A percentile compares a stretch with the other conserved stretches of the same genome.
Conservation (phyloP, 2,329 filamentous ascomycete species). For the Raffaelea albimanens region DNA sequence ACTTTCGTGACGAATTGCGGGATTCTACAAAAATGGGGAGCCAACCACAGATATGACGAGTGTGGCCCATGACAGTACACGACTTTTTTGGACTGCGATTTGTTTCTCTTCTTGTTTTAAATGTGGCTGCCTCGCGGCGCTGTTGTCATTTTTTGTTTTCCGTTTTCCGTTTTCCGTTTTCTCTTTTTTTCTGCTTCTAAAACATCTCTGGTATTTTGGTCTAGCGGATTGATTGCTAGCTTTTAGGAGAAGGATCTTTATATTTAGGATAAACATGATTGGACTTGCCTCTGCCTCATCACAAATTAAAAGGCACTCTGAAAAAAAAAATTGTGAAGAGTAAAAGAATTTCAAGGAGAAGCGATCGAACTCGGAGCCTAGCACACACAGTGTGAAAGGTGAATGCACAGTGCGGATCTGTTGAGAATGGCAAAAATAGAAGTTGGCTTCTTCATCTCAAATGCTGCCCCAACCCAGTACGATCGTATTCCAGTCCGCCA, state of each 20-base stretch:
- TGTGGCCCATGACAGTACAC: background rate
- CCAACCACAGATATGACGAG: background rate
- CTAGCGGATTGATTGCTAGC: background rate
- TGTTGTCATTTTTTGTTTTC: background rate
- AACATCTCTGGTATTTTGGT: no score
- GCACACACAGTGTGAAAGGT: no score
- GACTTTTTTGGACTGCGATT: background rate
- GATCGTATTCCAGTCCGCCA: constrained; percentile 62
- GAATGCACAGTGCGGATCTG: background rate
- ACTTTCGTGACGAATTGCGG: background rate
- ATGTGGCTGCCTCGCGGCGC: constrained; percentile 35
- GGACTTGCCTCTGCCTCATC: no score
- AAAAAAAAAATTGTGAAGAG: background rate
- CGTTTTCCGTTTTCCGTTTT: background rate
- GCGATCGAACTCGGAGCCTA: no score
- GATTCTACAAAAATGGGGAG: background rate
- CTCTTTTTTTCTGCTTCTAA: background rate
- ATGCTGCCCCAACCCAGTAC: constrained; percentile 47
- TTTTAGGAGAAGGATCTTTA: background rate
- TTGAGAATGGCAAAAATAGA: constrained; percentile 18
- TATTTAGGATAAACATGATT: background rate
- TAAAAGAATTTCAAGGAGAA: background rate
- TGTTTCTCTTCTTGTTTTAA: constrained; percentile 24
- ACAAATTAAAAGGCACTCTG: no score
- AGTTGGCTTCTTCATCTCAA: constrained; percentile 45